phyloP scores from a whole-genome alignment of 352 stramenopile species.

The Globisporangium orthogonon region DNA sequence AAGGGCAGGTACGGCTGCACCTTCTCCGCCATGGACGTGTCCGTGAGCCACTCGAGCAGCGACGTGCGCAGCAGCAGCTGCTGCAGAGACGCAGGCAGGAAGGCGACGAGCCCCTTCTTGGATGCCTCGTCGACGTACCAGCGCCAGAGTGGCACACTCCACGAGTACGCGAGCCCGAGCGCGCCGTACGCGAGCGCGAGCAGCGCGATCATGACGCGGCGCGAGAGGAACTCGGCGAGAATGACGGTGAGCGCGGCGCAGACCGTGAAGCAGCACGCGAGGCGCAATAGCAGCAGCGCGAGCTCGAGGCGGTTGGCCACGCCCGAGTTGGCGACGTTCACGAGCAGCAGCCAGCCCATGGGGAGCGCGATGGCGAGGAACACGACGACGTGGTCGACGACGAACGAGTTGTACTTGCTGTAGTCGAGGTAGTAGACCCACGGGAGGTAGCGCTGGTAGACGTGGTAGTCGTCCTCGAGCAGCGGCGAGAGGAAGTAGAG shows the following conservation, averaged over 20 bases:
- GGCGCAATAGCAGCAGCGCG: constrained; percentile 46
- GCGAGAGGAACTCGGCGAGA: constrained; percentile 70
- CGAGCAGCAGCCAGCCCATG: constrained; percentile 52
- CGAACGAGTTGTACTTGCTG: constrained; percentile 64
- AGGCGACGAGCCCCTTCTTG: constrained; percentile 46
- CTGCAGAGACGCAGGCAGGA: constrained; percentile 52
- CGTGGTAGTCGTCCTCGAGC: constrained; percentile 42
- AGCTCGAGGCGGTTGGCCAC: constrained; percentile 40
- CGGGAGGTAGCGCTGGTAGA: constrained; percentile 44
- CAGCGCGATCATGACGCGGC: constrained; percentile 62
- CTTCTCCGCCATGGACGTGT: constrained; percentile 65
- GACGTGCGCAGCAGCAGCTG: constrained; percentile 65
- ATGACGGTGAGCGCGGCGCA: constrained; percentile 68
- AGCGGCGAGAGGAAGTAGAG: constrained; percentile 52
- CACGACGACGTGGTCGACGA: constrained; percentile 64
- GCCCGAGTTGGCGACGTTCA: constrained; percentile 61
- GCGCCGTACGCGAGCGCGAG: constrained; percentile 59
- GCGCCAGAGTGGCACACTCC: constrained; percentile 66
- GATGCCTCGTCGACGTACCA: constrained; percentile 68
- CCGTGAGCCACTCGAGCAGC: constrained; percentile 78
- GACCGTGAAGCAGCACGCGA: constrained; percentile 59
- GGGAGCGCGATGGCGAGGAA: constrained; percentile 57
- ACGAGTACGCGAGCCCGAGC: constrained; percentile 67
- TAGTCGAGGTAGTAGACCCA: constrained; percentile 53
- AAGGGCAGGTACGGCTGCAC: constrained; percentile 71